These are phyloP conservation scores for Vitis labrusca DNA, from an alignment of 164 flowering plant genomes.

Conservation along the genomic window DNA sequence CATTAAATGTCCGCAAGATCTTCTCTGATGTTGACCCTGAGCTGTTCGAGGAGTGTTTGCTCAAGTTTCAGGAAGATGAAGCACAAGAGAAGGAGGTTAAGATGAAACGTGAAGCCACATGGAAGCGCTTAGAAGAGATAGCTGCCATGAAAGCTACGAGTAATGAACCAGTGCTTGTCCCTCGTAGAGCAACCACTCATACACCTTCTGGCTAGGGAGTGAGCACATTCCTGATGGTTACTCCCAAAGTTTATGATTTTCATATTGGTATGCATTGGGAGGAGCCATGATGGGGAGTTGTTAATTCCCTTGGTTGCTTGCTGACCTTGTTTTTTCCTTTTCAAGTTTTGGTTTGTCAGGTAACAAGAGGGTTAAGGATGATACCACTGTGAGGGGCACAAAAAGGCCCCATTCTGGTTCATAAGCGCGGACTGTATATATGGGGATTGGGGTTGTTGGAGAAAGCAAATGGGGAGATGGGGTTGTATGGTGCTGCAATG, in stretches of 20 bases:
- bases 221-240: neutral
- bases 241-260: slow-evolving; percentile 1
- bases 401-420: slow-evolving; percentile 8
- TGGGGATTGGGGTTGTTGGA: slow-evolving; percentile 8
- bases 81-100: slow-evolving; percentile 40
- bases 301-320: slow-evolving; percentile 2
- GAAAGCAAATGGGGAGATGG: neutral
- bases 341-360: slow-evolving; percentile 2
- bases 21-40: slow-evolving; percentile 69
- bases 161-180: slow-evolving; percentile 50
- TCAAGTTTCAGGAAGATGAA: slow-evolving; percentile 65
- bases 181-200: slow-evolving; percentile 16
- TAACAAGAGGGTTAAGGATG: neutral
- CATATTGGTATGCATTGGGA: neutral
- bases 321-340: neutral
- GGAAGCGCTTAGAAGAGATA: slow-evolving; percentile 74
- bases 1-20: slow-evolving; percentile 69
- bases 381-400: slow-evolving; percentile 1
- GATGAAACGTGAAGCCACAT: slow-evolving; percentile 49
- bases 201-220: slow-evolving; percentile 21
- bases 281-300: neutral
- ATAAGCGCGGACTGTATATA: slow-evolving; percentile 11
- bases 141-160: slow-evolving; percentile 54
- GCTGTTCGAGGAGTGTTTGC: slow-evolving; percentile 65
- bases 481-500: neutral